These are phyloP conservation scores for Colletotrichum truncatum DNA, from an alignment of 2,329 filamentous ascomycete species.

Conservation along the genomic window DNA sequence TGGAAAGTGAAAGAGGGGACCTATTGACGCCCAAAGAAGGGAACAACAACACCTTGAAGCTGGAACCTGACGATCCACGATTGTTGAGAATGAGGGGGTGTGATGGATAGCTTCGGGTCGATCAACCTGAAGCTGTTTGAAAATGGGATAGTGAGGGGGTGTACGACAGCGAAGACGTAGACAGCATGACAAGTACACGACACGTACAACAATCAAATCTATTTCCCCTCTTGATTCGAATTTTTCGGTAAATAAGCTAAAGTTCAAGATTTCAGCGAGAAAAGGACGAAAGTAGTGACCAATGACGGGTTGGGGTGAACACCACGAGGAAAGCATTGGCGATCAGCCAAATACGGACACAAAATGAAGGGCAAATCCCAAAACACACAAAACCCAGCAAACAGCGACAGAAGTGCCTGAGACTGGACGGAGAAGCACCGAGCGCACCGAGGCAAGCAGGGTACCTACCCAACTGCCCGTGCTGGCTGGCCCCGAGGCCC, in stretches of 20 bases:
- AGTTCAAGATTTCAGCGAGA: conserved; percentile 18
- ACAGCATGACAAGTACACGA: not conserved
- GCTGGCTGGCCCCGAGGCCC: conserved; percentile 24
- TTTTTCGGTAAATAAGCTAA: conserved; percentile 18
- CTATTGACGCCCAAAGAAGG: conserved; percentile 4
- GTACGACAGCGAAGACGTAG: conserved; percentile 1
- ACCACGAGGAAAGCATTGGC: too few relatives aligned
- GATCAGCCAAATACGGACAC: not conserved
- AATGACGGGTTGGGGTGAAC: not conserved
- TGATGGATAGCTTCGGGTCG: not conserved
- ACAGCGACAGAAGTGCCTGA: conserved; percentile 2
- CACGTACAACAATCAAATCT: conserved; percentile 2
- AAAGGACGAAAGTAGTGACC: not conserved
- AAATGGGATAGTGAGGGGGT: conserved; percentile 6
- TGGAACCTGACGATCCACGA: conserved; percentile 9
- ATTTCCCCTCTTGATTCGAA: not conserved
- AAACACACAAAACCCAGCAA: not conserved
- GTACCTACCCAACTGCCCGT: not conserved
- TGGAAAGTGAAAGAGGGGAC: conserved; percentile 4
- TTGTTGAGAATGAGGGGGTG: not conserved
- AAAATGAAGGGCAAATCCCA: not conserved
- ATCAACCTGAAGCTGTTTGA: not conserved
- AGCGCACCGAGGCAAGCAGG: conserved; percentile 11
- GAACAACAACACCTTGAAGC: not conserved
- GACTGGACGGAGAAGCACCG: conserved; percentile 23